Base-by-base conservation (phyloP, 2,329 filamentous ascomycete genomes). In the Trichoderma oligosporum region DNA sequence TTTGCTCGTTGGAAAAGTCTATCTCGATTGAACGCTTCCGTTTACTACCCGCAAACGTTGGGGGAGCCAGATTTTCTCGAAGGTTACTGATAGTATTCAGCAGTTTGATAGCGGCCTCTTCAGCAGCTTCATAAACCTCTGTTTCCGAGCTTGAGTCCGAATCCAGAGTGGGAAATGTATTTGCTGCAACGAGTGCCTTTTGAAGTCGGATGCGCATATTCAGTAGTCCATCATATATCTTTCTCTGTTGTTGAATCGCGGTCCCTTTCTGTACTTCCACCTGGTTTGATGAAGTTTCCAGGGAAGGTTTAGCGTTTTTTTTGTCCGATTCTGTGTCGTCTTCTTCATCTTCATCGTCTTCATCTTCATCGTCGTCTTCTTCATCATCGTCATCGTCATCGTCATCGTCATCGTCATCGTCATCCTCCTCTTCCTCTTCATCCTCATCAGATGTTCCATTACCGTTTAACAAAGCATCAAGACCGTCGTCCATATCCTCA, bases 191-290 rank as follows among this genome's bases (percentile, higher is more conserved):
- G 12, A 99, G 75, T 1, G 89, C 91, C 71, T 97, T 97, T 71
- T 99, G 95, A 16, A 99, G 76, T 60, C 93, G 89, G 67, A 99
- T 97, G 18, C 94, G 86, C 12, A 91, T 82, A 73, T 96, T 96
- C 29, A 99, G 81, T 1, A 97, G 82, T 0, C 89, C 84, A 64
- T 97, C 93, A 67, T 96, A 99, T 0, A 87, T 84, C 61, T 86
- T 87, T 51, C 91, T 85, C 73, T 99, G 94, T 57, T 85, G 79
- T 65, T 91, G 93, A 35, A 99, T 89, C 0, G 93, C 93, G 55
- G 82, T 75, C 11, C 94, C 94, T 72, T 97, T 97, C 39, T 86
- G 83, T 4, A 88, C 84, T 68, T 97, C 94, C 22, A 64, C 59
- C 44, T 65, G 63, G 45, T 63, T 71, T 44, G 71, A 70, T 12